Percentiles rank a stretch among this genome's conserved stretches.
Conservation (phyloP, 2,329 filamentous ascomycete species). For the Cryphonectria radicalis region DNA sequence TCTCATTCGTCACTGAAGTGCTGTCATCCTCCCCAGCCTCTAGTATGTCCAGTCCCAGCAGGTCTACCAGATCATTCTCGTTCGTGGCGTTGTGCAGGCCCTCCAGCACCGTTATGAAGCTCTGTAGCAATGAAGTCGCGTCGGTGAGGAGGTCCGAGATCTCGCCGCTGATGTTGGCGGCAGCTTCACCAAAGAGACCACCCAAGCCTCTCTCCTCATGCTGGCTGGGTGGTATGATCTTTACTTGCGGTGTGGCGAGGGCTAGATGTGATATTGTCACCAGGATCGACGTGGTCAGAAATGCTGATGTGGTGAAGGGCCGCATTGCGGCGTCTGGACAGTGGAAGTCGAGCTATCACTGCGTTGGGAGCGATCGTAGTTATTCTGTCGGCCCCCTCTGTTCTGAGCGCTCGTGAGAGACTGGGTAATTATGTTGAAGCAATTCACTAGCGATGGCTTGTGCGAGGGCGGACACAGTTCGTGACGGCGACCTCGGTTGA, state of each 20-base stretch:
- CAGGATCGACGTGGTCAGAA: constrained; percentile 8
- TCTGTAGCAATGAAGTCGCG: constrained; percentile 12
- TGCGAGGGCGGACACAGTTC: not conserved
- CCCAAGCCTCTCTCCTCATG: constrained; percentile 18
- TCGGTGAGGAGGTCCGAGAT: constrained; percentile 19
- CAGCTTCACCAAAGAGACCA: not conserved
- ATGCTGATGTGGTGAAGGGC: not conserved
- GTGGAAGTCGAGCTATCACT: not conserved
- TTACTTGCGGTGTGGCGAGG: constrained; percentile 4
- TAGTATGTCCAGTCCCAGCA: constrained; percentile 19
- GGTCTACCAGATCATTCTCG: constrained; percentile 22
- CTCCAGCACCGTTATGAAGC: constrained; percentile 18
- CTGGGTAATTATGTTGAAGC: not conserved
- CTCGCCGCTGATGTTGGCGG: constrained; percentile 11
- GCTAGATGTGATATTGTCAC: not conserved
- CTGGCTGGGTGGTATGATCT: not conserved
- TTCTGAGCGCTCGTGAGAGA: not conserved
- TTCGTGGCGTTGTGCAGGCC: constrained; percentile 22
- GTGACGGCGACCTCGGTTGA: not conserved
- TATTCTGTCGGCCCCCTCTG: not conserved
- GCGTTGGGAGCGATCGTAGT: not conserved
- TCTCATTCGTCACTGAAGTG: constrained; percentile 7
- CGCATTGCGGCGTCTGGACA: constrained; percentile 17
- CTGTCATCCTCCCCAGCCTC: constrained; percentile 3
- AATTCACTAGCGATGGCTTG: not conserved